These are phyloP conservation scores for Annulohypoxylon bovei DNA, from an alignment of 495 filamentous ascomycete species.

Conservation along the genomic window DNA sequence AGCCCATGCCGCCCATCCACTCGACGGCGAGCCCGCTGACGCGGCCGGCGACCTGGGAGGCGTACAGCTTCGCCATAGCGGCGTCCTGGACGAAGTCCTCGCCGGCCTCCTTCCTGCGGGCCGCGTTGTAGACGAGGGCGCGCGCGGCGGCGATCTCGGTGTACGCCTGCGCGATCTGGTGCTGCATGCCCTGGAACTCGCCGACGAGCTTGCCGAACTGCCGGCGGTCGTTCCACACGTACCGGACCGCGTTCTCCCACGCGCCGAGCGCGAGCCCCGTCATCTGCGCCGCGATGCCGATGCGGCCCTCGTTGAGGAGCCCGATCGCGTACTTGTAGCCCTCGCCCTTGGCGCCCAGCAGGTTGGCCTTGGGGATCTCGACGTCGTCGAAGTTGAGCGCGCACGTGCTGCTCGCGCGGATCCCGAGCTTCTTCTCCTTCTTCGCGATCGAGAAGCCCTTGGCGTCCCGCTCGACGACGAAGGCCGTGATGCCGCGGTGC, in stretches of 20 bases:
- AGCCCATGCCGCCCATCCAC: slow-evolving; percentile 99
- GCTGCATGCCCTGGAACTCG: slow-evolving; percentile 98
- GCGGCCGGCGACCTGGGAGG: slow-evolving; percentile 89
- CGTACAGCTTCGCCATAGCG: slow-evolving; percentile 97
- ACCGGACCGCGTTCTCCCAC: slow-evolving; percentile 93
- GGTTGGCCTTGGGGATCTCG: slow-evolving; percentile 84
- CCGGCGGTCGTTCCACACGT: slow-evolving; percentile 95
- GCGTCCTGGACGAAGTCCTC: slow-evolving; percentile 94
- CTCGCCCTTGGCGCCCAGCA: slow-evolving; percentile 87
- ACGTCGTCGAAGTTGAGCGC: slow-evolving; percentile 98
- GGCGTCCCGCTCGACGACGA: slow-evolving; percentile 90
- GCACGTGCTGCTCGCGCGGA: slow-evolving; percentile 93
- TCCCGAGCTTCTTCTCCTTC: slow-evolving; percentile 99
- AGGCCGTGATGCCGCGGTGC: slow-evolving; percentile 96
- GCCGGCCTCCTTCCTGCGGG: slow-evolving; percentile 97
- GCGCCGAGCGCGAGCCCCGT: slow-evolving; percentile 94
- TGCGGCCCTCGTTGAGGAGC: slow-evolving; percentile 95
- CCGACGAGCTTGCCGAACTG: slow-evolving; percentile 95
- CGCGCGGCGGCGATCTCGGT: slow-evolving; percentile 92
- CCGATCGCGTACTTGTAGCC: slow-evolving; percentile 98
- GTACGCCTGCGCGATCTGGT: slow-evolving; percentile 96
- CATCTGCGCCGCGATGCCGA: slow-evolving; percentile 99
- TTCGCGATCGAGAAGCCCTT: slow-evolving; percentile 95
- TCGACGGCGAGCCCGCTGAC: slow-evolving; percentile 90
- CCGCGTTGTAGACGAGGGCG: slow-evolving; percentile 94